Evolutionary conservation across 164 flowering plant genomes (phyloP), one percentile per base, ranked within the genome.

Genomic region (Macadamia tetraphylla): DNA sequence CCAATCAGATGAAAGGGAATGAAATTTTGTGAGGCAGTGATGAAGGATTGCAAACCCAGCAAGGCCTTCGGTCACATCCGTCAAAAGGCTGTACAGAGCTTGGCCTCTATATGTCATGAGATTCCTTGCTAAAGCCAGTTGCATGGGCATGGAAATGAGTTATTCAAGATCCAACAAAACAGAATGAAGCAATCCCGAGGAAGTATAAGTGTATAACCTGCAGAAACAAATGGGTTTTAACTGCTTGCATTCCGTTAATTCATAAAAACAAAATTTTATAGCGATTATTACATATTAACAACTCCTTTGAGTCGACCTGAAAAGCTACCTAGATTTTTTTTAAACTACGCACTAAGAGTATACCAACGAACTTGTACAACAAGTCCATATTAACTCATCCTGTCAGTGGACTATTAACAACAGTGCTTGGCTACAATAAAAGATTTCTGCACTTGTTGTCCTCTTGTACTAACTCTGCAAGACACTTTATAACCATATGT

Each of bases 141-240:
- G 85, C 70, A 64, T 95, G 92, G 58, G 92, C 96, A 56, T 81
- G 79, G 75, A 90, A 92, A 31, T 98, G 99, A 69, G 92, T 81
- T 80, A 92, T 77, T 97, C 97, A 95, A 17, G 99, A 88, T 18
- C 98, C 99, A 62, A 95, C 88, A 29, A 94, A 86, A 94, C 99
- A 94, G 74, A 94, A 94, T 32, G 99, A 82, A 65, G 88, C 87
- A 71, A 89, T 83, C 98, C 99, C 90, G 29, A 95, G 87, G 57
- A 95, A 23, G 23, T 23, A 23, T 23, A 23, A 23, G 23, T 23
- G 84, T 87, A 86, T 92, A 44, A 95, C 99, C 99, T 94, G 91
- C 76, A 85, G 63, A 31, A 23, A n/a, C 35, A 44, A 58, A n/a
- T 13, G 31, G 55, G 12, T 53, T 30, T 31, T 3, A 8, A 14